These are phyloP conservation scores for Diddensiella santjacobensis DNA, from an alignment of 805 yeast species.

Conservation along the genomic window DNA sequence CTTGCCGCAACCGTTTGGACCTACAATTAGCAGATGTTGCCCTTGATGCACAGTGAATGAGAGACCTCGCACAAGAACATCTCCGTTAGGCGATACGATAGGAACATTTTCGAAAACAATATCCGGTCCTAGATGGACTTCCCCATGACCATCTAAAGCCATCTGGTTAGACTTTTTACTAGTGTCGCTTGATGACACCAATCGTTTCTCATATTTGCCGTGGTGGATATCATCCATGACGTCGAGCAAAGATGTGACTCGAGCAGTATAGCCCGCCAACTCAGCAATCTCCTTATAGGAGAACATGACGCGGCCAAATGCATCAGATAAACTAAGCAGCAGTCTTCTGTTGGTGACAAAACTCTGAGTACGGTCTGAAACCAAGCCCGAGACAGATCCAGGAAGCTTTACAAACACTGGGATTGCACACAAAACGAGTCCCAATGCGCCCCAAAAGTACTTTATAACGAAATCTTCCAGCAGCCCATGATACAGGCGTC, in stretches of 20 bases:
- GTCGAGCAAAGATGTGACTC: constrained; percentile 67
- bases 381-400: constrained; percentile 26
- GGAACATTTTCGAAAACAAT: constrained; percentile 68
- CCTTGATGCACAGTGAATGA: constrained; percentile 74
- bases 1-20: constrained; percentile 96
- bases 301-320: constrained; percentile 81
- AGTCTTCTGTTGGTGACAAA: constrained; percentile 86
- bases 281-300: constrained; percentile 82
- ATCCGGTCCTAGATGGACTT: constrained; percentile 50
- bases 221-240: constrained; percentile 51
- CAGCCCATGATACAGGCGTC: constrained; percentile 71
- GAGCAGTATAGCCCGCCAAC: constrained; percentile 73
- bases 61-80: constrained; percentile 60
- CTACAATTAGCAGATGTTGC: constrained; percentile 81
- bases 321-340: constrained; percentile 77
- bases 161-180: constrained; percentile 15
- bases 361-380: constrained; percentile 53
- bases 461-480: constrained; percentile 86
- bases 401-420: constrained; percentile 73
- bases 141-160: constrained; percentile 22
- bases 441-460: constrained; percentile 95
- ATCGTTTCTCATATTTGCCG: constrained; percentile 32
- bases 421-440: constrained; percentile 78
- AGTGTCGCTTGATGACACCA: constrained; percentile 22
- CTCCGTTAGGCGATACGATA: constrained; percentile 82